These are phyloP conservation scores for Meyerozyma elateridarum DNA, from an alignment of 1,139 yeast species.

Conservation along the genomic window DNA sequence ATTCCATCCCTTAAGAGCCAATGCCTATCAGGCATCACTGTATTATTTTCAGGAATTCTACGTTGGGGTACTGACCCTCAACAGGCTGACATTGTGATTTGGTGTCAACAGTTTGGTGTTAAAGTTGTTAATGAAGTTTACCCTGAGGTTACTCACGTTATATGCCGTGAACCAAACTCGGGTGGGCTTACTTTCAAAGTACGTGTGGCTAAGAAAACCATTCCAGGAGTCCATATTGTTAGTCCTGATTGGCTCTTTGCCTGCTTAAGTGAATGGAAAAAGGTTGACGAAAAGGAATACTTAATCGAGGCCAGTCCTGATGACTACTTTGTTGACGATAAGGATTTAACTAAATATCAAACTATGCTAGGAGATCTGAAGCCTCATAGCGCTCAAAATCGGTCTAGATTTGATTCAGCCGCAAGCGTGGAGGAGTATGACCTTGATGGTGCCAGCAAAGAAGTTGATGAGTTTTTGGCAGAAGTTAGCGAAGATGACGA, in stretches of 20 bases:
- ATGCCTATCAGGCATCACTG: conserved; percentile 65
- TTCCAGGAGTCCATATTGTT: conserved; percentile 73
- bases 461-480: conserved; percentile 57
- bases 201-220: conserved; percentile 58
- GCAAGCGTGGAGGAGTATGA: conserved; percentile 38
- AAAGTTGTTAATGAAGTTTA: conserved; percentile 69
- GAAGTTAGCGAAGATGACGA: conserved; percentile 50
- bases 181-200: conserved; percentile 64
- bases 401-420: conserved; percentile 26
- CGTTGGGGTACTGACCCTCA: conserved; percentile 73
- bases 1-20: conserved; percentile 67
- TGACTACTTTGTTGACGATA: conserved; percentile 39
- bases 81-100: conserved; percentile 77
- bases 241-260: conserved; percentile 91
- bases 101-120: conserved; percentile 94
- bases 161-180: conserved; percentile 63
- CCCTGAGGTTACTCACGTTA: conserved; percentile 80
- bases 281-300: conserved; percentile 60
- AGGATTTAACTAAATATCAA: conserved; percentile 42
- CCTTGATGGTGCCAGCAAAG: conserved; percentile 54
- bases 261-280: conserved; percentile 75
- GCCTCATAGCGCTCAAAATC: conserved; percentile 10
- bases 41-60: conserved; percentile 80
- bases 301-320: conserved; percentile 41
- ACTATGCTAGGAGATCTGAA: conserved; percentile 6